A percentile compares a stretch with the other conserved stretches of the same genome.
phyloP scores from a whole-genome alignment of 202 grass and related monocot genomes.

The Saccharum hybrid region DNA sequence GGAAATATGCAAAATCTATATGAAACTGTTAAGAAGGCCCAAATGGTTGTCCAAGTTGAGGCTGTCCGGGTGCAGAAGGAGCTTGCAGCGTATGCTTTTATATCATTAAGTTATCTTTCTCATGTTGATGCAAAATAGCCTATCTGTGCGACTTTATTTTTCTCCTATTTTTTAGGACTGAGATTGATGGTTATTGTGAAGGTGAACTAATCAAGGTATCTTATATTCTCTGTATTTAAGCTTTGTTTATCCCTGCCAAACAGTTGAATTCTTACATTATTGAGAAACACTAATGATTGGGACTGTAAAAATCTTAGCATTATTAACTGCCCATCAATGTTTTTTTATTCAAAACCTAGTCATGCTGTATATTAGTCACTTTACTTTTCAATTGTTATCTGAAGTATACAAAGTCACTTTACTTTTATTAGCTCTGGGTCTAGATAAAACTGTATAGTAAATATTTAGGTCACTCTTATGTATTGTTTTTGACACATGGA shows the following conservation, averaged over 20 bases:
- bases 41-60: constrained; percentile 99
- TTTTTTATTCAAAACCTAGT: background rate
- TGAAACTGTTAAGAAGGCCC: constrained; percentile 97
- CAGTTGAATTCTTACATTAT: constrained; percentile 16
- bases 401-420: constrained; percentile 10
- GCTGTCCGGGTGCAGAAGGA: constrained; percentile 97
- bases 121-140: constrained; percentile 34
- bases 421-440: constrained; percentile 26
- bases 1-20: constrained; percentile 99
- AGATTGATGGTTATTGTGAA: constrained; percentile 99
- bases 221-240: constrained; percentile 27
- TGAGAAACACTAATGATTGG: background rate
- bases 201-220: constrained; percentile 97
- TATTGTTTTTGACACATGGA: background rate
- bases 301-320: constrained; percentile 3
- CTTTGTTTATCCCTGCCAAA: constrained; percentile 28
- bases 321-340: background rate
- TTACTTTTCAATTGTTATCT: background rate
- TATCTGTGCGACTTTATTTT: constrained; percentile 31
- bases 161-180: constrained; percentile 61
- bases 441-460: constrained; percentile 27
- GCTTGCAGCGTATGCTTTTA: constrained; percentile 85
- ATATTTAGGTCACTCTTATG: constrained; percentile 16
- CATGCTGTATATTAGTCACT: background rate
- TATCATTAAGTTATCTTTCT: constrained; percentile 39